Conservation (phyloP, 257 asterid species). For the Galeopsis tetrahit region DNA sequence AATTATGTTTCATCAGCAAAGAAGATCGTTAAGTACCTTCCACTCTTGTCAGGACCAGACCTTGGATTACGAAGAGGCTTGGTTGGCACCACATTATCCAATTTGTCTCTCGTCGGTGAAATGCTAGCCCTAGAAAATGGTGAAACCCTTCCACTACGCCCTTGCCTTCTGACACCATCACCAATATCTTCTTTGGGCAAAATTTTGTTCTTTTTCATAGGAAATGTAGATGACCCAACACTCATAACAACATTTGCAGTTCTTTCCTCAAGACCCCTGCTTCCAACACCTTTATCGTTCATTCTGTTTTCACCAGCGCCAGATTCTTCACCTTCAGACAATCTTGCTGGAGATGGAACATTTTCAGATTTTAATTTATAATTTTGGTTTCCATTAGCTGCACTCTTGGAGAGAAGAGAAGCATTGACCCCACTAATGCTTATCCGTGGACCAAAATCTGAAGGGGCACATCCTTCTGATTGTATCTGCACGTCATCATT, state of each 20-base stretch:
- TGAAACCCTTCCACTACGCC: constrained; percentile 82
- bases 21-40: constrained; percentile 65
- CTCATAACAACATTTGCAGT: constrained; percentile 52
- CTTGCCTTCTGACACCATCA: constrained; percentile 93
- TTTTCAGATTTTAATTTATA: constrained; percentile 61
- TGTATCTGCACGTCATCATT: constrained; percentile 76
- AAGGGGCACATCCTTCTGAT: constrained; percentile 82
- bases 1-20: constrained; percentile 25
- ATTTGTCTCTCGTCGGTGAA: constrained; percentile 76
- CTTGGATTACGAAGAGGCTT: constrained; percentile 77
- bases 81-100: constrained; percentile 60
- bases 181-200: constrained; percentile 68
- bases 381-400: constrained; percentile 56
- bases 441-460: constrained; percentile 74
- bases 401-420: constrained; percentile 60
- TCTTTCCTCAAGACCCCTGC: constrained; percentile 66
- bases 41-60: constrained; percentile 72
- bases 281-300: constrained; percentile 60
- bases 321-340: constrained; percentile 93
- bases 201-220: constrained; percentile 65
- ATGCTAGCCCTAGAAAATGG: constrained; percentile 83
- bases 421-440: constrained; percentile 57
- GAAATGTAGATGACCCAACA: constrained; percentile 56
- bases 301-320: constrained; percentile 78
- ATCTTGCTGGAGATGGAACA: constrained; percentile 74